A percentile compares a stretch with the other conserved stretches of the same genome.
Evolutionary conservation across 495 filamentous ascomycete species (phyloP).

Genomic region (Rhizodiscina lignyota): DNA sequence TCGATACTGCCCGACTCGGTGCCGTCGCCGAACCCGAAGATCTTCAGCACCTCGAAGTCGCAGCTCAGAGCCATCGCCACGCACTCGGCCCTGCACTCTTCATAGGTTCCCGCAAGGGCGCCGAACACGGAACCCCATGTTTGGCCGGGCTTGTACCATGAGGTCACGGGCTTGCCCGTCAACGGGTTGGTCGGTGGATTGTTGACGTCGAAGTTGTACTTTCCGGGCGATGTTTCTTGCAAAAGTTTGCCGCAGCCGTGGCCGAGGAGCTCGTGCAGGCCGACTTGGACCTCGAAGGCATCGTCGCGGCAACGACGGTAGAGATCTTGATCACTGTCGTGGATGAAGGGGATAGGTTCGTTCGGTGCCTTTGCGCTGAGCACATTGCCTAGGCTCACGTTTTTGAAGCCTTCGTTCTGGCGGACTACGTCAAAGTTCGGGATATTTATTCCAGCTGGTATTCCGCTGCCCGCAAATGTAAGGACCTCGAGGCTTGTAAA

Average conservation of each 20-base stretch:
- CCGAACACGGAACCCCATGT: constrained; percentile 92
- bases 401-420: constrained; percentile 94
- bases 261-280: constrained; percentile 86
- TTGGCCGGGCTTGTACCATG: constrained; percentile 85
- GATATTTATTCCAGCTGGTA: constrained; percentile 66
- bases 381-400: constrained; percentile 84
- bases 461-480: constrained; percentile 56
- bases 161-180: constrained; percentile 55
- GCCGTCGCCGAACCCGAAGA: constrained; percentile 82
- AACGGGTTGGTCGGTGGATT: constrained; percentile 72
- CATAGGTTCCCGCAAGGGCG: constrained; percentile 68
- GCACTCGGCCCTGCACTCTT: constrained; percentile 71
- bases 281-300: constrained; percentile 90
- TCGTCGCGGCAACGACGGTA: constrained; percentile 66
- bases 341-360: constrained; percentile 80
- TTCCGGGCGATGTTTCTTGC: constrained; percentile 66
- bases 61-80: constrained; percentile 87
- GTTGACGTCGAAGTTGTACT: constrained; percentile 70
- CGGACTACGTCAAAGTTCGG: constrained; percentile 83
- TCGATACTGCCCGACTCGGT: constrained; percentile 39
- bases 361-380: constrained; percentile 76
- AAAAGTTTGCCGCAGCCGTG: constrained; percentile 93
- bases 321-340: constrained; percentile 52
- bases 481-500: constrained; percentile 50
- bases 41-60: constrained; percentile 73